Evolutionary conservation across 371 early-diverging fungal species (phyloP), one percentile per base, ranked within the genome.

Genomic region (Mucor indicus): DNA sequence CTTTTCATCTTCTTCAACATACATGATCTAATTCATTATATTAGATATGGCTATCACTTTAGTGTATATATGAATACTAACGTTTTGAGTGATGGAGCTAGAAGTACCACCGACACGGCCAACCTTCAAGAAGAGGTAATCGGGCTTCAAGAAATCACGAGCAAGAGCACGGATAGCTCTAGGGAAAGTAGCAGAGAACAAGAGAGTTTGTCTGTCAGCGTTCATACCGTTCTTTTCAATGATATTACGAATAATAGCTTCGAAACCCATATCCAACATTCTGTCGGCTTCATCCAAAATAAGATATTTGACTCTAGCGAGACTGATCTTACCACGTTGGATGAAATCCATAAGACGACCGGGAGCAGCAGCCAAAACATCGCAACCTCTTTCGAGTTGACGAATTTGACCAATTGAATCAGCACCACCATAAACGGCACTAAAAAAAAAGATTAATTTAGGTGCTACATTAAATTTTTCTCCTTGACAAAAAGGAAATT

Each of bases 181-280:
- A 9, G 99, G 99, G 91, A 97, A 97, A 0, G 99, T 99, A 0
- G 99, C 99, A 48, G 89, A 89, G 84, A 95, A 98, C 95, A 99
- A 94, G 25, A 98, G 83, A 21, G 98, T 97, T 69, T 98, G 98
- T 37, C 95, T 80, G 43, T 95, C 89, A 23, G 36, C 2, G 25
- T 41, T 35, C 55, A 52, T 60, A 56, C 62, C 67, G 48, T 91
- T 88, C 70, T 92, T 89, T 40, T 88, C 85, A 21, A 98, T 87
- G 55, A 99, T 92, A 56, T 81, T 81, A 60, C 95, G 86, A 24
- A 99, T 81, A 61, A 96, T 89, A 19, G 90, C 84, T 78, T 98
- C 98, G 70, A 99, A 99, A 46, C 99, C 99, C 98, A 98, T 97
- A 67, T 98, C 98, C 51, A 99, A 70, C 98, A 98, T 97, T 50